Percentiles rank a stretch among this genome's conserved stretches.
These are phyloP conservation scores for Lenzites betulinus DNA, from an alignment of 768 basidiomycete genomes.

Conservation along the genomic window DNA sequence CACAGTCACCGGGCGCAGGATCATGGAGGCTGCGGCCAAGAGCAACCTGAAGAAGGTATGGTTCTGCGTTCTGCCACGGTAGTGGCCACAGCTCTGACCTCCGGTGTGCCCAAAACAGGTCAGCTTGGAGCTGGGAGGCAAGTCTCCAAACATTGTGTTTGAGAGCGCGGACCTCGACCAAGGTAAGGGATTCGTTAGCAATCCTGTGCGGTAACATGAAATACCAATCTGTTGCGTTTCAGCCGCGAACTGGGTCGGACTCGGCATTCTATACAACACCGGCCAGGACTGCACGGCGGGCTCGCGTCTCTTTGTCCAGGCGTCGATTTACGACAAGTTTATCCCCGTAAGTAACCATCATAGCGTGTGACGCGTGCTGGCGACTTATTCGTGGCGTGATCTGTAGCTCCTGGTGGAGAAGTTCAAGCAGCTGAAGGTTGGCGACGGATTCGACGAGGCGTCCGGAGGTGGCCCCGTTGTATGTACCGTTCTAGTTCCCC, in stretches of 20 bases:
- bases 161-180: constrained; percentile 90
- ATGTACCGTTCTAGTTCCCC: constrained; percentile 25
- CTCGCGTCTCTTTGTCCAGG: constrained; percentile 87
- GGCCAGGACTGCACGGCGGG: constrained; percentile 96
- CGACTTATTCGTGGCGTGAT: neutral
- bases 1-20: constrained; percentile 83
- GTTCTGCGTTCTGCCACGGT: neutral
- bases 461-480: constrained; percentile 86
- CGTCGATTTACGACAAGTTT: constrained; percentile 85
- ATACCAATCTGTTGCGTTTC: neutral
- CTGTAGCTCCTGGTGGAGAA: constrained; percentile 55
- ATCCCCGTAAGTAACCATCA: constrained; percentile 36
- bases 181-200: constrained; percentile 50
- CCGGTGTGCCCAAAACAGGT: constrained; percentile 47
- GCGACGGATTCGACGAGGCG: constrained; percentile 77
- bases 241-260: constrained; percentile 83
- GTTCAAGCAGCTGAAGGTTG: constrained; percentile 70
- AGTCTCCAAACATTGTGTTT: constrained; percentile 88
- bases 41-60: constrained; percentile 90
- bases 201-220: too few relatives aligned
- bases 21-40: constrained; percentile 90
- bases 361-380: too few relatives aligned
- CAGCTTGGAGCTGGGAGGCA: constrained; percentile 92
- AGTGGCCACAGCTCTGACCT: neutral
- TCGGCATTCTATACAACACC: constrained; percentile 86